These are phyloP conservation scores for Alternaria consortialis DNA, from an alignment of 2,329 filamentous ascomycete species.

Conservation along the genomic window DNA sequence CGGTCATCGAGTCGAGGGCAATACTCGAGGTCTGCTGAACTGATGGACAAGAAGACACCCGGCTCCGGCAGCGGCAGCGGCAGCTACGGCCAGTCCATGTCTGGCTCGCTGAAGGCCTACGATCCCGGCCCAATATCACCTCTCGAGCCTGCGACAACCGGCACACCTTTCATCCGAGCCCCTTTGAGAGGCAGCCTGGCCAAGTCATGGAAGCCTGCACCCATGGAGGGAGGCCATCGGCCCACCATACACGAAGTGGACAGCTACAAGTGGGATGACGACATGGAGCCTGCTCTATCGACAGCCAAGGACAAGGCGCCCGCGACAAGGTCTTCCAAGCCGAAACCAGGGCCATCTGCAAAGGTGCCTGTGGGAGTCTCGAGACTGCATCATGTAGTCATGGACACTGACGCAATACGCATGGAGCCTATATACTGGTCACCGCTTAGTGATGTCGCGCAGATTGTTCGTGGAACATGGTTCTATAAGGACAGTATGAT, in stretches of 20 bases:
- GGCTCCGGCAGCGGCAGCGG: constrained; percentile 39
- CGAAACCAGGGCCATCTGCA: constrained; percentile 50
- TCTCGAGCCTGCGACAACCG: constrained; percentile 52
- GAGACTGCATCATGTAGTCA: constrained; percentile 85
- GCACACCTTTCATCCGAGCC: constrained; percentile 62
- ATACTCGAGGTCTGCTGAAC: constrained; percentile 44
- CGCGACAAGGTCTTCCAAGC: constrained; percentile 30
- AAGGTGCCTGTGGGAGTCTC: constrained; percentile 88
- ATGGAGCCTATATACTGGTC: constrained; percentile 99
- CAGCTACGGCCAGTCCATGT: constrained; percentile 30
- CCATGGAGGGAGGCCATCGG: constrained; percentile 39
- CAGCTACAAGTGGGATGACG: constrained; percentile 61
- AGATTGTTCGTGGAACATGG: constrained; percentile 89
- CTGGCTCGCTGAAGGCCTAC: constrained; percentile 41
- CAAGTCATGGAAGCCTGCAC: constrained; percentile 33
- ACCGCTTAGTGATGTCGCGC: constrained; percentile 85
- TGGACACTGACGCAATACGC: constrained; percentile 68
- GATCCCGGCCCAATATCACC: constrained; percentile 44
- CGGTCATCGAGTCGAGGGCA: constrained; percentile 32
- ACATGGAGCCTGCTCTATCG: constrained; percentile 46
- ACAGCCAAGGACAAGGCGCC: constrained; percentile 42
- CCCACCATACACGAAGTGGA: constrained; percentile 53
- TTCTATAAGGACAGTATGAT: constrained; percentile 97
- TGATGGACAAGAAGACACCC: constrained; percentile 30
- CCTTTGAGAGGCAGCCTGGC: constrained; percentile 54